Evolutionary conservation across 345 rosid species (phyloP), one percentile per base, ranked within the genome.

Genomic region (Eucalyptus melliodora): DNA sequence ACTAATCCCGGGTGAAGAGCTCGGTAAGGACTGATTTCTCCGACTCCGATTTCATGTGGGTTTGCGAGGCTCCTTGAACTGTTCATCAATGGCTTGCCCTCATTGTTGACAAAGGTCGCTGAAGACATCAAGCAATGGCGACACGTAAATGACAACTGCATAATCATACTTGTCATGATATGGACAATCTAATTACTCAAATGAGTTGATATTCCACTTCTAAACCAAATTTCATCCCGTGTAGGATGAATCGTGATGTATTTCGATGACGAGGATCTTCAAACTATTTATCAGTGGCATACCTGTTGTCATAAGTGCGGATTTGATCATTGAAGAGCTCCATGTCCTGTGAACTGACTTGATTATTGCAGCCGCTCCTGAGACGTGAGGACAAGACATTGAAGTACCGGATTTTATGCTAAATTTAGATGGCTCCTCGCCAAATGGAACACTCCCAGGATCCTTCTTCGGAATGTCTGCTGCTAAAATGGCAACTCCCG

Each of bases 361-460:
- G 21, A 96, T 82, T 81, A 93, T 92, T 12, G 97, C 97, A 14
- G 96, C 96, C 21, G 96, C 96, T 26, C 98, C 98, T 14, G 96
- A 87, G 16, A 96, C 96, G 90, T 96, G 98, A 89, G 98, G 98
- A 92, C 98, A 96, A 80, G 98, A 96, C 99, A 96, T 95, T 34
- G 99, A 97, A 19, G 99, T 97, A 87, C 99, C 99, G 1, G 99
- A 97, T 87, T 37, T 91, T 69, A 93, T 87, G 87, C 92, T 95
- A 90, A 92, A 96, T 37, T 87, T 87, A 7, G 92, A 56, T 37
- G 93, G 91, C 92, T 93, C 90, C 80, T 91, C 80, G 21, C 92
- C 94, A 21, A 42, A 16, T 10, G 91, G 92, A 87, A 90, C 91
- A 47, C 82, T 91, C 80, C 90, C 92, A 30, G 86, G 67, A 31